These are phyloP conservation scores for Camellia lanceoleosa DNA, from an alignment of 148 eudicot species.

Conservation along the genomic window DNA sequence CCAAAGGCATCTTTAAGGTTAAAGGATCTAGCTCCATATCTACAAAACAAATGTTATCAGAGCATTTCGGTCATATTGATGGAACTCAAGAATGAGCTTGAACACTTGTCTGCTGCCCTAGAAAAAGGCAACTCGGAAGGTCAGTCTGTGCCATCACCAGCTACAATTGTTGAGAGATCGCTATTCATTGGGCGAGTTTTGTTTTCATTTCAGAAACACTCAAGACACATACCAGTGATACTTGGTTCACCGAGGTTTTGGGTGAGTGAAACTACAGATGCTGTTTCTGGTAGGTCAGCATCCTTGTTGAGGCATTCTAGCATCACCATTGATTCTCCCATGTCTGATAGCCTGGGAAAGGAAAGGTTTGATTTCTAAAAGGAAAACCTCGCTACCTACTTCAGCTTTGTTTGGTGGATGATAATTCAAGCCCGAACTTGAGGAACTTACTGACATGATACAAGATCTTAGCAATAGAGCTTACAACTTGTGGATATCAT, in stretches of 20 bases:
- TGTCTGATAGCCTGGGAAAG: slow-evolving; percentile 49
- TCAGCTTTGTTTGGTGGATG: slow-evolving; percentile 69
- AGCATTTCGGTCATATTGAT: slow-evolving; percentile 58
- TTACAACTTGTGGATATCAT: slow-evolving; percentile 86
- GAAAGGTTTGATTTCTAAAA: slow-evolving; percentile 47
- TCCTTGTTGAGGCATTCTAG: slow-evolving; percentile 49
- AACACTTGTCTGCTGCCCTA: slow-evolving; percentile 49
- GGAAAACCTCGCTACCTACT: slow-evolving; percentile 58
- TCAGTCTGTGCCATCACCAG: slow-evolving; percentile 38
- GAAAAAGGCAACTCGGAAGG: slow-evolving; percentile 34
- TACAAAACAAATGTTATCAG: slow-evolving; percentile 71
- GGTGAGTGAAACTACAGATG: slow-evolving; percentile 48
- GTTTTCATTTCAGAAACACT: slow-evolving; percentile 87
- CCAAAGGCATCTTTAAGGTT: slow-evolving; percentile 84
- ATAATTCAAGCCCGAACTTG: slow-evolving; percentile 69
- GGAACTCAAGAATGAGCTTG: slow-evolving; percentile 72
- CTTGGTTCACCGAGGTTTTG: slow-evolving; percentile 89
- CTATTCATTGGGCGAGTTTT: slow-evolving; percentile 80
- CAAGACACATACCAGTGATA: slow-evolving; percentile 71
- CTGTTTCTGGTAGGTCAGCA: slow-evolving; percentile 42
- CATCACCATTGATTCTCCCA: slow-evolving; percentile 40
- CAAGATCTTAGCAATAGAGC: slow-evolving; percentile 71
- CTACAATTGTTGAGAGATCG: slow-evolving; percentile 67
- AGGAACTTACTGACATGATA: slow-evolving; percentile 58
- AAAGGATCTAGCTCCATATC: slow-evolving; percentile 64